Evolutionary conservation across 345 rosid genomes (phyloP), one percentile per base, ranked within the genome.

Genomic region (Melastoma malabathricum): DNA sequence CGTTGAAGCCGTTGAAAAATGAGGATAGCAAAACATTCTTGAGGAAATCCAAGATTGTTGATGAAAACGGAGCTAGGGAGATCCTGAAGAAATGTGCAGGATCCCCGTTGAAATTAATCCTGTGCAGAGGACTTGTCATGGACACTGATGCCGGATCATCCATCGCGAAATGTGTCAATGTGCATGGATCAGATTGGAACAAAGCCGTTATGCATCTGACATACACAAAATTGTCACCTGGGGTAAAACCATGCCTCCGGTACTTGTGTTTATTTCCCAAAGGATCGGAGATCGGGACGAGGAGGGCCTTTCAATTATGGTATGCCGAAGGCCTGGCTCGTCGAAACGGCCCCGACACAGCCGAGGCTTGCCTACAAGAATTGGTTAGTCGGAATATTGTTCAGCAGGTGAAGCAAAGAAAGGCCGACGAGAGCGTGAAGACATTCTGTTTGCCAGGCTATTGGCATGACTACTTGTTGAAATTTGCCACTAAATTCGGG

Each of bases 271-370:
- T 69, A 39, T 74, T 70, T 22, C 78, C 75, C 9, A 66, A 50
- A 47, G 58, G 53, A 19, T 43, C 6, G 39, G 56, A 25, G 43
- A 54, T 74, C 29, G 55, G 70, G 4, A 53, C 45, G 0, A 53
- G 79, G 59, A 67, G 79, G 63, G 14, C 69, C 61, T 51, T 55
- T 41, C 54, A 27, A 38, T 53, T 70, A 18, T 74, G 75, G 75
- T 54, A 57, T 48, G 75, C 79, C 10, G 79, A 70, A 27, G 57
- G 63, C 22, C 47, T 46, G 15, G 6, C 17, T 46, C 0, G 25
- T 13, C 0, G n/a, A 0, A 12, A 5, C 10, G 15, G 29, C 51
- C 8, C 60, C 34, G 48, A 51, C 9, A 7, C 15, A 22, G 60
- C 51, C 1, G 51, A 62, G 18, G 0, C 10, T 15, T 17, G 9